Base-by-base conservation (phyloP, 1,139 yeast genomes). In the Debaryomyces udenii region DNA sequence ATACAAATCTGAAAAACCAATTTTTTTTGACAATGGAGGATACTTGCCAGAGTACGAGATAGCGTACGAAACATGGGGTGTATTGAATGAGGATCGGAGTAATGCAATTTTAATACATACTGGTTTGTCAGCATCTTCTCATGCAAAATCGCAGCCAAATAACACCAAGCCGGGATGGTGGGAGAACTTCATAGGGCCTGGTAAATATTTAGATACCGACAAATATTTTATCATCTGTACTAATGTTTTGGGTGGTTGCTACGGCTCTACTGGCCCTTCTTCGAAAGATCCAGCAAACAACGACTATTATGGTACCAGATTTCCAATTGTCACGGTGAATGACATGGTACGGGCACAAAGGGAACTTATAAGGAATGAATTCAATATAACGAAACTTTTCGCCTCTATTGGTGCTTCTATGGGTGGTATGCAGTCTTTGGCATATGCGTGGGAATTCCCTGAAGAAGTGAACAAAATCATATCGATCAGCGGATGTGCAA, bases 341-440 rank as follows among this genome's bases (percentile, higher is more conserved):
- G 98, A 90, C 58, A 90, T 90, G 96, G 87, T 87, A 1, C 70
- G 96, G 38, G 96, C 95, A 0, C 98, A 90, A 66, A 75, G 88
- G 48, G 73, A 86, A 40, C 66, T 90, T 32, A 69, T 90, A 14
- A 66, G 64, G 23, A 76, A 81, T 35, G 80, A 77, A 28, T 79
- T 89, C 47, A 81, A 82, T 0, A 86, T 86, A 20, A 42, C 56
- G 2, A 83, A 79, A 57, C 65, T 90, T 20, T 80, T 81, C 59
- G 96, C 96, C 1, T 79, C 90, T 1, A 81, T 91, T 3, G 98
- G 98, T 5, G 86, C 96, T 1, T 88, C 96, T 0, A 88, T 90
- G 96, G 98, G 98, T 22, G 98, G 97, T 14, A 89, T 90, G 96
- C 97, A 90, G 65, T 83, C 93, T 9, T 72, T 90, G 43, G 96